Base-by-base conservation (phyloP, 2,329 filamentous ascomycete species). In the Cladosporium oxysporum region DNA sequence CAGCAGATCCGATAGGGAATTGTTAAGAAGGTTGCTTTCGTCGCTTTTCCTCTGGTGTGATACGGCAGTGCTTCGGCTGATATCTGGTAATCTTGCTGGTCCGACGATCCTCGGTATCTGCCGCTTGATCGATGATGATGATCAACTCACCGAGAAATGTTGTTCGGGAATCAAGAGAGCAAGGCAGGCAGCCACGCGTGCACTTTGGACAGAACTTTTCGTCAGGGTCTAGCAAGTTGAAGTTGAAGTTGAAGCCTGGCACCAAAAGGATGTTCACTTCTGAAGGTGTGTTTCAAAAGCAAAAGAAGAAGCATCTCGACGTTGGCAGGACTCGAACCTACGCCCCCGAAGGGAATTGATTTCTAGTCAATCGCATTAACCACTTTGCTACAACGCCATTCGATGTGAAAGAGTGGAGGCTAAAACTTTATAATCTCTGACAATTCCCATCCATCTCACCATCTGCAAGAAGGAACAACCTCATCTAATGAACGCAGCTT, bases 301-400 rank as follows among this genome's bases (percentile, higher is more conserved):
- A 58, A 58, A 58, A 58, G 31, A 41, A 41, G 18, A 26, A 18
- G 5, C 12, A 35, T 58, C 14, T 58, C 55, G 66, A 67, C 66
- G 58, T 57, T 62, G 66, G 62, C 66, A 67, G 66, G 66, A 67
- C 62, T 67, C 66, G 66, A 67, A 67, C 66, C 66, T 67, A 62
- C 62, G 66, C 66, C 66, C 66, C 66, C 66, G 66, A 67, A 67
- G 66, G 66, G 66, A 67, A 67, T 62, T 67, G 66, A 67, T 67
- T 67, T 67, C 66, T 67, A 67, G 66, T 67, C 66, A 67, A 65
- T 67, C 66, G 66, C 66, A 67, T 55, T 67, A 67, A 67, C 66
- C 66, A 67, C 66, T 67, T 67, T 67, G 66, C 66, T 67, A 67
- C 66, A 65, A 57, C 58, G 66, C 66, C 66, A n/a, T 53, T 49